phyloP scores from a whole-genome alignment of 768 basidiomycete species.

The Hortiboletus campestris region DNA sequence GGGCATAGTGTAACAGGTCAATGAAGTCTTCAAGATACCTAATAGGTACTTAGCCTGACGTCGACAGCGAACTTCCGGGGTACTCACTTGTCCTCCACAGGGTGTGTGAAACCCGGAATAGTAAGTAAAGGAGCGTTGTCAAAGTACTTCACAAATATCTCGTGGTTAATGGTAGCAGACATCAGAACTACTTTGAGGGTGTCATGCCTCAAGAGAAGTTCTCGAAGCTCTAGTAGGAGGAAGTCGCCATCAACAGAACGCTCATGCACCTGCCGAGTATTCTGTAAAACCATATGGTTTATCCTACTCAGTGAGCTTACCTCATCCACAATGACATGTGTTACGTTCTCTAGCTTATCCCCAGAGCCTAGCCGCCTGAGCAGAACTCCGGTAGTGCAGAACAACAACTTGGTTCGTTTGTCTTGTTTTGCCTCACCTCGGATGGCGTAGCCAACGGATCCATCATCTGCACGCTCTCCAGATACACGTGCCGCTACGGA shows the following conservation, averaged over 20 bases:
- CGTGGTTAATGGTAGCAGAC: slow-evolving; percentile 94
- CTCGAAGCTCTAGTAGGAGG: slow-evolving; percentile 78
- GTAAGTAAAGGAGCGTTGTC: slow-evolving; percentile 72
- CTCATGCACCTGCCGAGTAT: slow-evolving; percentile 70
- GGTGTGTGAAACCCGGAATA: slow-evolving; percentile 82
- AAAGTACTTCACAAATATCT: slow-evolving; percentile 83
- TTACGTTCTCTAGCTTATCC: slow-evolving; percentile 66
- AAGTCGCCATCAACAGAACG: slow-evolving; percentile 91
- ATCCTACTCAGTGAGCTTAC: slow-evolving; percentile 38
- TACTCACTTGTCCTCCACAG: slow-evolving; percentile 69
- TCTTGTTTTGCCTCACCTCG: slow-evolving; percentile 78
- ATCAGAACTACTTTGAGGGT: slow-evolving; percentile 82
- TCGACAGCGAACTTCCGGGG: neutral
- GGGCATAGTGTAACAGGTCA: slow-evolving; percentile 53
- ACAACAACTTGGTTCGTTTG: slow-evolving; percentile 70
- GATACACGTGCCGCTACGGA: slow-evolving; percentile 88
- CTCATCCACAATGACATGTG: slow-evolving; percentile 90
- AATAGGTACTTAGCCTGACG: slow-evolving; percentile 2
- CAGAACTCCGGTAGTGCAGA: slow-evolving; percentile 94
- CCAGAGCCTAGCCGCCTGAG: slow-evolving; percentile 74
- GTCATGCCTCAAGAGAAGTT: slow-evolving; percentile 61
- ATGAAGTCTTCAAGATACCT: slow-evolving; percentile 86
- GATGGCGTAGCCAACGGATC: slow-evolving; percentile 84
- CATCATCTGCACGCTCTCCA: slow-evolving; percentile 71
- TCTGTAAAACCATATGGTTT: neutral